A percentile compares a stretch with the other conserved stretches of the same genome.
phyloP scores from a whole-genome alignment of 805 yeast genomes.

The Yamadazyma sp. region DNA sequence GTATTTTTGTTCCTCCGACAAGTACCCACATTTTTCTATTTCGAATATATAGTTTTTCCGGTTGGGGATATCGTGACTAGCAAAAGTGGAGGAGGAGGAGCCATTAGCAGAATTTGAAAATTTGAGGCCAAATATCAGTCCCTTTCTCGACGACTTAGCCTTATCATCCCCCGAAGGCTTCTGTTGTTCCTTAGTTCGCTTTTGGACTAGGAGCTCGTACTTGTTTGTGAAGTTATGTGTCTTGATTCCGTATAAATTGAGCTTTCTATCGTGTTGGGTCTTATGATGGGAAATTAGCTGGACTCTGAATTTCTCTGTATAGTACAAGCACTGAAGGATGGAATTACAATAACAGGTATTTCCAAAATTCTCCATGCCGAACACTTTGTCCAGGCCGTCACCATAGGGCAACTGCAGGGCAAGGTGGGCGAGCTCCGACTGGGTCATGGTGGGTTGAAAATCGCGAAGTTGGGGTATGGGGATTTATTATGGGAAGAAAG shows the following conservation, averaged over 20 bases:
- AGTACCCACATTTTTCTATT: slow-evolving; percentile 27
- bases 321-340: slow-evolving; percentile 82
- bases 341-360: slow-evolving; percentile 95
- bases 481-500: no score
- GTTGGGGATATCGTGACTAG: slow-evolving; percentile 16
- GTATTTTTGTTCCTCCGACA: slow-evolving; percentile 34
- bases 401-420: slow-evolving; percentile 40
- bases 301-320: slow-evolving; percentile 64
- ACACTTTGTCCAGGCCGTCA: slow-evolving; percentile 67
- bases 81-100: slow-evolving; percentile 1
- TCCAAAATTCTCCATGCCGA: slow-evolving; percentile 84
- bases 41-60: slow-evolving; percentile 14
- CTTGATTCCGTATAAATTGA: slow-evolving; percentile 29
- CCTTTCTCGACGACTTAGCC: slow-evolving; percentile 30
- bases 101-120: slow-evolving; percentile 21
- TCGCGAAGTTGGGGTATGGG: slow-evolving; percentile 3
- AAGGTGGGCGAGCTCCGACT: slow-evolving; percentile 9
- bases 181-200: slow-evolving; percentile 31
- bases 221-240: slow-evolving; percentile 38
- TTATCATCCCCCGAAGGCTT: slow-evolving; percentile 19
- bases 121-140: slow-evolving; percentile 41
- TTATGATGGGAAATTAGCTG: slow-evolving; percentile 30
- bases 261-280: slow-evolving; percentile 31
- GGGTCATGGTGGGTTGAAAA: slow-evolving; percentile 13
- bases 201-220: slow-evolving; percentile 40